Base-by-base conservation (phyloP, 805 yeast genomes). In the Suhomyces canberraensis region DNA sequence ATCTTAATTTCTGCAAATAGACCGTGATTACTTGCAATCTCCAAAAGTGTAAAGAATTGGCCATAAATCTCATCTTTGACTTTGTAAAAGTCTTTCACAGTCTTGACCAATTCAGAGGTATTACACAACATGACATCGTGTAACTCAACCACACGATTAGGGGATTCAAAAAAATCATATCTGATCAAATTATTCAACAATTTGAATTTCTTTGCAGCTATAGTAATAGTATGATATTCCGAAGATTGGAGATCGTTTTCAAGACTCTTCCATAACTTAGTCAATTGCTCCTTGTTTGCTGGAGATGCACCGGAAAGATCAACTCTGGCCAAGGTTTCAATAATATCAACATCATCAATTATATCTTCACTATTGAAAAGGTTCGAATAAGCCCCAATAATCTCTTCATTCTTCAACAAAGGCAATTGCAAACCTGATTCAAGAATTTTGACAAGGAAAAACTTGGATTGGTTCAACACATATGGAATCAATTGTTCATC, bases 1-100 rank as follows among this genome's bases (percentile, higher is more conserved):
- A 37, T 24, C 11, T 6, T 8, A n/a, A 26, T 6, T 2, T 18
- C 11, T 8, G 30, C 32, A 8, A 31, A 30, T 7, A 36, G 21
- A 3, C 31, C 31, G n/a, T 24, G 25, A 5, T 18, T 22, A n/a
- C 37, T 31, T 11, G 29, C n/a, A n/a, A 30, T 28, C 16, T 39
- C 45, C 28, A 45, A 30, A 8, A 36, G 31, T 7, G 33, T 39
- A 36, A 50, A 59, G 26, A 54, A 50, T 25, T 55, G 56, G 3
- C 73, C 71, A 31, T 41, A 47, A 3, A 66, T 54, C n/a, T 52
- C 58, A 34, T 73, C 76, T 37, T 60, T 66, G 4, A 64, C 48
- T 45, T 71, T 75, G 44, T 75, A 73, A 40, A 71, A 72, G 31
- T 58, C 47, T 14, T 49, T 47, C 2, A 56, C 54, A 1, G 51